Evolutionary conservation across 139 green algal genomes (phyloP).

Genomic region (Spirogloea muscicola): DNA sequence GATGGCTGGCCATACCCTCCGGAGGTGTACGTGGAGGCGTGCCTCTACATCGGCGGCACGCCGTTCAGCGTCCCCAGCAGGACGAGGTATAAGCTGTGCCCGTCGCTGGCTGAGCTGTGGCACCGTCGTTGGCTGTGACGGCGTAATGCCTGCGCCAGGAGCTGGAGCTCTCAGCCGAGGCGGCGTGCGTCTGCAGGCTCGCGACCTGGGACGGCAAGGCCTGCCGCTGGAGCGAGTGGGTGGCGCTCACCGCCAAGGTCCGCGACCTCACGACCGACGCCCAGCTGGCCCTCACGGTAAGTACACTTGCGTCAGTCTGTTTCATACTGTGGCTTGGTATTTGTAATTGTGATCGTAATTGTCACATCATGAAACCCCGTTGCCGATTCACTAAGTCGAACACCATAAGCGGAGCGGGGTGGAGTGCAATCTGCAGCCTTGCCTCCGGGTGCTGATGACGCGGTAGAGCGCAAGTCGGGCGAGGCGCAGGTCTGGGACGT

Average conservation of each 20-base stretch:
- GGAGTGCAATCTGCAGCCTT: not conserved
- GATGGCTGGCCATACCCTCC: too few relatives aligned
- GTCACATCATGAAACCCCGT: not conserved
- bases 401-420: not conserved
- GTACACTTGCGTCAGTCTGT: conserved; percentile 24
- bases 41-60: conserved; percentile 30
- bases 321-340: too few relatives aligned
- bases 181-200: not conserved
- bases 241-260: conserved; percentile 78
- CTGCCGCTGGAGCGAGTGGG: conserved; percentile 67
- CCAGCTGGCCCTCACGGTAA: conserved; percentile 69
- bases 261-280: conserved; percentile 71
- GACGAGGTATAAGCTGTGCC: conserved; percentile 7
- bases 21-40: conserved; percentile 38
- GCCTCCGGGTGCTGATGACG: not conserved
- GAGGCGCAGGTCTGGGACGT: conserved; percentile 27
- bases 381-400: not conserved
- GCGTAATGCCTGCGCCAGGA: not conserved
- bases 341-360: too few relatives aligned
- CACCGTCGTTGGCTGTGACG: not conserved
- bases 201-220: not conserved
- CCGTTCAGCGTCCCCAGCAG: conserved; percentile 26
- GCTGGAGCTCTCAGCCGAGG: not conserved
- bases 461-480: not conserved
- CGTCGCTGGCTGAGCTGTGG: not conserved